A percentile compares a stretch with the other conserved stretches of the same genome.
These are phyloP conservation scores for Aquilaria yunnanensis DNA, from an alignment of 345 rosid genomes.

Conservation along the genomic window DNA sequence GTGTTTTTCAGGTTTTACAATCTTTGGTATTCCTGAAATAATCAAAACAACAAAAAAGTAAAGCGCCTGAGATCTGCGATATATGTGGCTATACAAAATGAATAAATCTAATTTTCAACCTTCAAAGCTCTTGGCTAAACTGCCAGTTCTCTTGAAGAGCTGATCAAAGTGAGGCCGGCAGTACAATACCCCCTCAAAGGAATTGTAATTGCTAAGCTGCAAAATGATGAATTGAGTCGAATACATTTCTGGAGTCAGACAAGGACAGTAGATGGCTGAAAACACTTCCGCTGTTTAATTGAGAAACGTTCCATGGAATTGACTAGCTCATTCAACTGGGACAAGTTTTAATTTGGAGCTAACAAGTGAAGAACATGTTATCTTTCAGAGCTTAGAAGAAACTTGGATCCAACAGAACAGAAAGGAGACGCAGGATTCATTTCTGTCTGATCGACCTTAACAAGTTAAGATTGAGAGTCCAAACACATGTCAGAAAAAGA, in stretches of 20 bases:
- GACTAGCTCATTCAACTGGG: too few species aligned
- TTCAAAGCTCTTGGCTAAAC: constrained; percentile 59
- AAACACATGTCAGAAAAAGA: too few species aligned
- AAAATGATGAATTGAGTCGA: background rate
- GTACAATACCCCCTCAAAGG: constrained; percentile 63
- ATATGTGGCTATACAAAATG: background rate
- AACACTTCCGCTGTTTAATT: background rate
- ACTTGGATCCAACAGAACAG: too few species aligned
- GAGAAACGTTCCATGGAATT: too few species aligned
- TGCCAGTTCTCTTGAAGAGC: constrained; percentile 63
- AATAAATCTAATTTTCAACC: constrained; percentile 23
- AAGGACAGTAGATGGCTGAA: background rate
- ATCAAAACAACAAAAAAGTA: background rate
- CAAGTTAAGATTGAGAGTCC: too few species aligned
- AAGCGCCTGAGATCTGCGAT: background rate
- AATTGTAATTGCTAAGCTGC: constrained; percentile 54
- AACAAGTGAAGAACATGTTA: too few species aligned
- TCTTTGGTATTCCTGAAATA: constrained; percentile 50
- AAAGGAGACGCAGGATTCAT: too few species aligned
- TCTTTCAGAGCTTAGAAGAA: too few species aligned
- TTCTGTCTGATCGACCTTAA: too few species aligned
- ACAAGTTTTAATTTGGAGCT: too few species aligned
- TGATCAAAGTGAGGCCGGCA: constrained; percentile 71
- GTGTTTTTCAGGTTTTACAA: constrained; percentile 39
- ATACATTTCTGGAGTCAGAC: background rate